Evolutionary conservation across 2,329 filamentous ascomycete genomes (phyloP).

Genomic region (Hymenoscyphus salicellus): DNA sequence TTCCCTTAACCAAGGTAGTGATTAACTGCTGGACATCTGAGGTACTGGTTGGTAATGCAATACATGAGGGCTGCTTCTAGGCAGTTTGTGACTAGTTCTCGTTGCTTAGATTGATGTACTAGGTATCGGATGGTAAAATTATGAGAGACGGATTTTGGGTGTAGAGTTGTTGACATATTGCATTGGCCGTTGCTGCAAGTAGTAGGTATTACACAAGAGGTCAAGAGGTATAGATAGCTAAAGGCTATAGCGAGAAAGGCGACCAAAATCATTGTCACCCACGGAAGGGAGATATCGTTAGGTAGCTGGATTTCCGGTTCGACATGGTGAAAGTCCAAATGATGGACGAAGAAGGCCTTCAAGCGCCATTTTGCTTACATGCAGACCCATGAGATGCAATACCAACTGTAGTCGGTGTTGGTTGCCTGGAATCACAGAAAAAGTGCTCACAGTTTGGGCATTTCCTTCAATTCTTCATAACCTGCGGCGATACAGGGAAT

Average conservation of each 20-base stretch:
- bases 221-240: not conserved
- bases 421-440: too few relatives aligned
- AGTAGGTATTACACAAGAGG: not conserved
- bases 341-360: too few relatives aligned
- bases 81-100: conserved; percentile 4
- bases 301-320: not conserved
- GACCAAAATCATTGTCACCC: not conserved
- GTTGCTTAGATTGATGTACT: conserved; percentile 1
- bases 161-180: not conserved
- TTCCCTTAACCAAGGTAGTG: not conserved
- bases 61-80: conserved; percentile 4
- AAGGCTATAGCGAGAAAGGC: not conserved
- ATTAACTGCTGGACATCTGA: not conserved
- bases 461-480: too few relatives aligned
- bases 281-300: not conserved
- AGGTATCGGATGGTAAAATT: not conserved
- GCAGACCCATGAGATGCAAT: too few relatives aligned
- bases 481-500: not conserved
- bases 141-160: not conserved
- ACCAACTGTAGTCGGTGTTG: too few relatives aligned
- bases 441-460: too few relatives aligned
- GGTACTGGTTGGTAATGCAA: not conserved
- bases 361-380: too few relatives aligned
- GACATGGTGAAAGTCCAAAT: not conserved
- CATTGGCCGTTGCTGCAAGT: not conserved